Evolutionary conservation across 2,329 filamentous ascomycete species (phyloP).

Genomic region (Diaporthe vexans): DNA sequence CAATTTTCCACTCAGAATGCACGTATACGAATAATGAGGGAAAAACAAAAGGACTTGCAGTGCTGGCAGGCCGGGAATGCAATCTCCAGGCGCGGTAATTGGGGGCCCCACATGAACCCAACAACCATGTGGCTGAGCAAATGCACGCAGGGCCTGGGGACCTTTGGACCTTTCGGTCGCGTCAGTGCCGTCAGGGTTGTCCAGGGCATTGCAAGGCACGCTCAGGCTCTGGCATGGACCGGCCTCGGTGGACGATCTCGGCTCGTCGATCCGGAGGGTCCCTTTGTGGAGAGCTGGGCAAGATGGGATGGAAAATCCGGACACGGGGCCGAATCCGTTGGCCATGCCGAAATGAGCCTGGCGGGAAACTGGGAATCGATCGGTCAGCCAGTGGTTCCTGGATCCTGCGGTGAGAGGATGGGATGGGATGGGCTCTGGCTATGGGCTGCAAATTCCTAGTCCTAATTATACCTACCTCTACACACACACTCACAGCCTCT

Average conservation of each 20-base stretch:
- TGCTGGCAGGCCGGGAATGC: not conserved
- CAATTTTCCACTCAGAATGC: not conserved
- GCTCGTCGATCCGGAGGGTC: slow-evolving; percentile 28
- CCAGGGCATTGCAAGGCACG: not conserved
- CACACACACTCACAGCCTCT: no score
- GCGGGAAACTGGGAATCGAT: not conserved
- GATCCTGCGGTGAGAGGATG: slow-evolving; percentile 25
- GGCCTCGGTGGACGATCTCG: slow-evolving; percentile 22
- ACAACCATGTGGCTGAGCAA: slow-evolving; percentile 23
- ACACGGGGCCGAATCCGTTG: slow-evolving; percentile 22
- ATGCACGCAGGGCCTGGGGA: slow-evolving; percentile 5
- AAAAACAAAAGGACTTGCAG: not conserved
- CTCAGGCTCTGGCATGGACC: not conserved
- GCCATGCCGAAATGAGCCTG: slow-evolving; percentile 30
- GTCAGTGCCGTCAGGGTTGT: not conserved
- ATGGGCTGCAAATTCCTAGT: no score
- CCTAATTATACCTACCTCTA: not conserved
- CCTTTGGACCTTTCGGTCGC: not conserved
- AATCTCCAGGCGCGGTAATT: slow-evolving; percentile 30
- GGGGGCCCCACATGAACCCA: slow-evolving; percentile 9
- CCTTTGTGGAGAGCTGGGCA: not conserved
- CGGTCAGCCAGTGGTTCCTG: slow-evolving; percentile 13
- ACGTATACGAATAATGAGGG: not conserved
- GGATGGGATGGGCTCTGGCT: no score
- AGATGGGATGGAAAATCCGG: slow-evolving; percentile 26